Conservation (phyloP, 177 flowering plant genomes). For the Vitis hybrid region DNA sequence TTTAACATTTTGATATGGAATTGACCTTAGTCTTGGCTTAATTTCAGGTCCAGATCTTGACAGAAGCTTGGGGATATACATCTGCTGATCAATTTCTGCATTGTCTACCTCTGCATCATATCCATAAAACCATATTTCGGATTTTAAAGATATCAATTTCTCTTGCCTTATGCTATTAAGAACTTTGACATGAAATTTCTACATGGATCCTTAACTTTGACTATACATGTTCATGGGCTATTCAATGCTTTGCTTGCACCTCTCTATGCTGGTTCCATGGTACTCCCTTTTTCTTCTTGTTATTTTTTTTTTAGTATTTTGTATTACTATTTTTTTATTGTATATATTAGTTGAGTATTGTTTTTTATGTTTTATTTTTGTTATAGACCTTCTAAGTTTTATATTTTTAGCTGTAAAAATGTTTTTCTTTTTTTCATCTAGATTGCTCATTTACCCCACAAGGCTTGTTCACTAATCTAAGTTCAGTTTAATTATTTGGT, state of each 20-base stretch:
- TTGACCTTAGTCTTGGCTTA: conserved; percentile 4
- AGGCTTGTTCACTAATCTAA: not conserved
- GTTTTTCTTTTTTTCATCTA: too few relatives aligned
- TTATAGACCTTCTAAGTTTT: not conserved
- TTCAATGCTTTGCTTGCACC: conserved; percentile 97
- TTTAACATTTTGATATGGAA: not conserved
- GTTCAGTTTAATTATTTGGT: not conserved
- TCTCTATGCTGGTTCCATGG: conserved; percentile 86
- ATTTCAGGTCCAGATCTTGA: conserved; percentile 82
- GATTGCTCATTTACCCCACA: too few relatives aligned
- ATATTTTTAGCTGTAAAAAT: not conserved
- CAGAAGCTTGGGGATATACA: conserved; percentile 92
- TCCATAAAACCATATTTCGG: conserved; percentile 38
- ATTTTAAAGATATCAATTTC: conserved; percentile 7
- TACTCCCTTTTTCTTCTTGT: conserved; percentile 21
- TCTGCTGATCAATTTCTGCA: conserved; percentile 83
- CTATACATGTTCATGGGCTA: conserved; percentile 94
- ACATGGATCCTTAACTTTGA: conserved; percentile 57
- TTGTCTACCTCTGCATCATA: conserved; percentile 97
- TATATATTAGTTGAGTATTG: not conserved
- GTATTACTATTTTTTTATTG: too few relatives aligned
- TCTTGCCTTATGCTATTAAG: not conserved
- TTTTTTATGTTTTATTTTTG: not conserved
- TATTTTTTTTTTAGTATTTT: not conserved
- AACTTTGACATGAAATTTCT: not conserved